Evolutionary conservation across 192 early-diverging fungal species (phyloP), one percentile per base, ranked within the genome.

Genomic region (Coemansia sp.): DNA sequence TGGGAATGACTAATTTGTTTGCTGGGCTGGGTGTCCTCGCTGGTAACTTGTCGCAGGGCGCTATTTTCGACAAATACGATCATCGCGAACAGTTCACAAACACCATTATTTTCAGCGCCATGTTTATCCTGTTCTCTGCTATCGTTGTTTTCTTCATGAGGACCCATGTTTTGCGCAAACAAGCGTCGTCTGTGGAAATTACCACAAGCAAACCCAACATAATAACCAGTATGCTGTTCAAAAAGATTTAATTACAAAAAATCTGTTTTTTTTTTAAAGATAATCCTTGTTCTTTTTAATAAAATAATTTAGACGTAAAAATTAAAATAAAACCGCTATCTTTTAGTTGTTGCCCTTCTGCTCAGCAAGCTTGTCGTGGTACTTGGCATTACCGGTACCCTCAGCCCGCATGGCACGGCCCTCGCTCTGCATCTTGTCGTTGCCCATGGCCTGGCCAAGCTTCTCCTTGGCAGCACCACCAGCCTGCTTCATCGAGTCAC

Each of bases 61-160:
- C 63, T 6, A 81, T 81, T 4, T 81, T 64, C 48, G 78, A 81
- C 66, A 76, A 69, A 7, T 76, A 76, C 45, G 78, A 81, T 48
- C 61, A 61, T n/a, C 67, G 67, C 31, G 61, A 62, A 22, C 49
- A 67, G 33, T 77, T 77, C 20, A 76, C 71, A 14, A 82, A 82
- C 61, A 77, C 75, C 0, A 76, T 73, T 34, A 62, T 82, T 1
- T 82, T 82, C 30, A 73, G 71, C 10, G 71, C 34, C 12, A 72
- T 75, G 77, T 75, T 80, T 36, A 69, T 80, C 3, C 50, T 80
- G 38, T 68, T 80, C 42, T 68, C 72, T 12, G 77, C 57, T 1
- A 38, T 80, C 11, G 49, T 63, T 7, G 25, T 61, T 5, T 30
- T 75, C 12, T 42, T 16, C 2, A 34, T 80, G 66, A 68, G 77